Evolutionary conservation across 768 basidiomycete genomes (phyloP).

Genomic region (Erythrobasidium yunnanense): DNA sequence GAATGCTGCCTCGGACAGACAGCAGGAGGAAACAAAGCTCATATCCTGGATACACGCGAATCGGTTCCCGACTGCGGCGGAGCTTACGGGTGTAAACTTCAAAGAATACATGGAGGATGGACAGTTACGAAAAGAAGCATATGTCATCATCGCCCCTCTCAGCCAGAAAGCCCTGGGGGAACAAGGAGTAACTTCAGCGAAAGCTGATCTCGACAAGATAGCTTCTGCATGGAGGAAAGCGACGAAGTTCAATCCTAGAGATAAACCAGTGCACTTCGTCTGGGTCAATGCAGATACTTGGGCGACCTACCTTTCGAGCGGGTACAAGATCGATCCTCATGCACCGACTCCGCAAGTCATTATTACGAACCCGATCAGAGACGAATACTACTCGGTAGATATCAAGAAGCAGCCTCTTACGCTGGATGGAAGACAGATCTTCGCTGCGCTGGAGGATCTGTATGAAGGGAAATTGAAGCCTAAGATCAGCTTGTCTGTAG

Average conservation of each 20-base stretch:
- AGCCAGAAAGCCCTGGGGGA: conserved; percentile 33
- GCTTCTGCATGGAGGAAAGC: conserved; percentile 37
- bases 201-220: conserved; percentile 40
- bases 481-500: not conserved
- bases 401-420: not conserved
- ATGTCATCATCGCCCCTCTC: conserved; percentile 60
- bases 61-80: conserved; percentile 60
- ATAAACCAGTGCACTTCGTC: conserved; percentile 37
- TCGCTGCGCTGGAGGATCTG: conserved; percentile 17
- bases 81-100: conserved; percentile 69
- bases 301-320: conserved; percentile 79
- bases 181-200: conserved; percentile 20
- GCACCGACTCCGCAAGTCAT: conserved; percentile 35
- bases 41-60: conserved; percentile 55
- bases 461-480: not conserved
- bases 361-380: conserved; percentile 27
- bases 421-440: conserved; percentile 8
- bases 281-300: conserved; percentile 78
- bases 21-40: conserved; percentile 41
- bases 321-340: conserved; percentile 58
- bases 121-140: conserved; percentile 44
- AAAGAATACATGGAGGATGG: conserved; percentile 63
- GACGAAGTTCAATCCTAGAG: not conserved
- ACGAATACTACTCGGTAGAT: conserved; percentile 3
- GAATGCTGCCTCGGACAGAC: conserved; percentile 38